These are phyloP conservation scores for Brassica rapa DNA, from an alignment of 345 rosid genomes.

Conservation along the genomic window DNA sequence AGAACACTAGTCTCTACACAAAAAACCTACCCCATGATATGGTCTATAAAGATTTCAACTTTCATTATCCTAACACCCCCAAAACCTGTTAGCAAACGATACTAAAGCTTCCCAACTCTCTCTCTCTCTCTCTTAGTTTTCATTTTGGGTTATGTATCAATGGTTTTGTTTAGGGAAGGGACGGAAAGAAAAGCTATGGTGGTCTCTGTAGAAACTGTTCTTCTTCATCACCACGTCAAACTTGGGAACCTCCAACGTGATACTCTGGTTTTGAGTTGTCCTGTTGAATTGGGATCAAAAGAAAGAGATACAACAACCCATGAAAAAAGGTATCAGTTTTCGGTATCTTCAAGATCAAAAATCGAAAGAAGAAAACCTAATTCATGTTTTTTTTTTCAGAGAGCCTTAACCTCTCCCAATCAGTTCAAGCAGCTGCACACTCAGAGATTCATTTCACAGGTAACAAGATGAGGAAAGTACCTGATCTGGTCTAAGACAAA, in stretches of 20 bases:
- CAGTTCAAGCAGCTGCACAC: neutral
- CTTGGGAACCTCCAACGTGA: slow-evolving; percentile 38
- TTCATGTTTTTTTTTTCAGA: slow-evolving; percentile 9
- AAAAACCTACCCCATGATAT: neutral
- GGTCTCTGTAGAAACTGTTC: slow-evolving; percentile 40
- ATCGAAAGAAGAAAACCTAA: slow-evolving; percentile 24
- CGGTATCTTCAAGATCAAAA: slow-evolving; percentile 19
- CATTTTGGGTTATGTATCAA: neutral
- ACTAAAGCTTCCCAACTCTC: neutral
- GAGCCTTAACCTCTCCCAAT: slow-evolving; percentile 24
- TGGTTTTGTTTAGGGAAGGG: neutral
- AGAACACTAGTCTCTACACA: slow-evolving; percentile 1
- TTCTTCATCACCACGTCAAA: slow-evolving; percentile 38
- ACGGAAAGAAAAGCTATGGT: neutral
- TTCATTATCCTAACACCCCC: neutral
- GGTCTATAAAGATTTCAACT: neutral
- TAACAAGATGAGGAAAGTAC: slow-evolving; percentile 39
- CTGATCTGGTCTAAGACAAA: slow-evolving; percentile 78
- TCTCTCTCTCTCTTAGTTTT: neutral
- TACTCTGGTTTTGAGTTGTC: slow-evolving; percentile 38
- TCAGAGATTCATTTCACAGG: slow-evolving; percentile 1
- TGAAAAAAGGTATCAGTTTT: slow-evolving; percentile 42
- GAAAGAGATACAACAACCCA: slow-evolving; percentile 28
- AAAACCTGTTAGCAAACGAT: neutral
- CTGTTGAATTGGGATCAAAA: slow-evolving; percentile 39